Conservation (phyloP, 805 yeast genomes). For the Jamesozyma lodderae region DNA sequence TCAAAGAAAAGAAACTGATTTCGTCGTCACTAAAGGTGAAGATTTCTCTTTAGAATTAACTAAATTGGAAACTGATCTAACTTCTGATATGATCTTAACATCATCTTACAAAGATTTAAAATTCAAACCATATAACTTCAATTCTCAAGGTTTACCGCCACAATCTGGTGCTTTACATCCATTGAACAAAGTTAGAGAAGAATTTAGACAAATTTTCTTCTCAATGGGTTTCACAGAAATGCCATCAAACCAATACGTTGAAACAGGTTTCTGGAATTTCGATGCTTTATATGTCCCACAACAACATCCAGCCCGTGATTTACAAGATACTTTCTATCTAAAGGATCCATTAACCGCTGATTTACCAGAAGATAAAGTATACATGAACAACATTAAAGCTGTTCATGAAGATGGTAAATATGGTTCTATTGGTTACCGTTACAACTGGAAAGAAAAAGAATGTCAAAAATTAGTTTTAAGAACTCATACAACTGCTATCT, state of each 20-base stretch:
- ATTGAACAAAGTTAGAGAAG: slow-evolving; percentile 91
- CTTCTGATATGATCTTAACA: slow-evolving; percentile 80
- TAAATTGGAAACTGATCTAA: slow-evolving; percentile 84
- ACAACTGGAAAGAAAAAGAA: slow-evolving; percentile 92
- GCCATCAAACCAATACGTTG: slow-evolving; percentile 98
- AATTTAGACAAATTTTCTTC: slow-evolving; percentile 94
- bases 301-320: slow-evolving; percentile 98
- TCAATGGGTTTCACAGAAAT: slow-evolving; percentile 97
- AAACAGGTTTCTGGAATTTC: slow-evolving; percentile 98
- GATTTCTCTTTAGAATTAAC: slow-evolving; percentile 76
- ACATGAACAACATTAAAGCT: slow-evolving; percentile 65
- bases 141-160: slow-evolving; percentile 86
- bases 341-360: slow-evolving; percentile 83
- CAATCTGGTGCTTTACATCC: slow-evolving; percentile 94
- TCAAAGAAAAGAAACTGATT: slow-evolving; percentile 66
- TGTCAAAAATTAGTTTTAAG: slow-evolving; percentile 85
- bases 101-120: slow-evolving; percentile 76
- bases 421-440: slow-evolving; percentile 96
- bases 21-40: slow-evolving; percentile 66
- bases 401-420: slow-evolving; percentile 87
- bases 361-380: slow-evolving; percentile 71
- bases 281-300: slow-evolving; percentile 96
- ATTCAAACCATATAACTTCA: slow-evolving; percentile 93
- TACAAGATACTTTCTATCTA: slow-evolving; percentile 96
- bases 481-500: slow-evolving; percentile 95